phyloP scores from a whole-genome alignment of 768 basidiomycete genomes.

The Steccherinum ochraceum region DNA sequence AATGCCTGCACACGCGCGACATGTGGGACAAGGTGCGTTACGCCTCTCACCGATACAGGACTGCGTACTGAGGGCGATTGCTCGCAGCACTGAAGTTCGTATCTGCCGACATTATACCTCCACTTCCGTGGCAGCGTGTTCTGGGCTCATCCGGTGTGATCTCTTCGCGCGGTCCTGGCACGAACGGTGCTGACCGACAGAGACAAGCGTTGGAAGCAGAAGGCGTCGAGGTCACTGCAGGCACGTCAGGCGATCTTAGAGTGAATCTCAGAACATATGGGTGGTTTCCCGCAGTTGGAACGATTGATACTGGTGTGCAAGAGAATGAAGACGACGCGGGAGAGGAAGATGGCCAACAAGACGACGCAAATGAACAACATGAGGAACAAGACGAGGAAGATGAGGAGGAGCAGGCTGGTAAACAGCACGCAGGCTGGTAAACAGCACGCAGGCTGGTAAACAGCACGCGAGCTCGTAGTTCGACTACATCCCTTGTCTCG shows the following conservation, averaged over 20 bases:
- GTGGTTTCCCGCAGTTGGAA: conserved; percentile 52
- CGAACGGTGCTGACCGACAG: conserved; percentile 72
- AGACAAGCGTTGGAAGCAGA: conserved; percentile 72
- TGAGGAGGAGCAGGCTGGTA: too few relatives aligned
- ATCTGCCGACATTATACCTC: conserved; percentile 48
- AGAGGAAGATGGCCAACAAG: too few relatives aligned
- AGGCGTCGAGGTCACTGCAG: conserved; percentile 66
- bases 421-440: too few relatives aligned
- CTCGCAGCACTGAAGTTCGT: conserved; percentile 73
- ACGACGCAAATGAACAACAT: too few relatives aligned
- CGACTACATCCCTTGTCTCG: too few relatives aligned
- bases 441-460: too few relatives aligned
- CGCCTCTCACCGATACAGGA: background rate
- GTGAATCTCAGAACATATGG: conserved; percentile 55
- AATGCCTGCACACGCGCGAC: conserved; percentile 73
- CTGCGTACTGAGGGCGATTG: background rate
- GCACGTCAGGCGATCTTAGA: conserved; percentile 49
- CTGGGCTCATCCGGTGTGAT: conserved; percentile 64
- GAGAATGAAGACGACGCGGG: too few relatives aligned
- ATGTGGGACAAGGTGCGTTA: conserved; percentile 71
- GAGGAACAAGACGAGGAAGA: too few relatives aligned
- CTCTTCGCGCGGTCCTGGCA: conserved; percentile 81
- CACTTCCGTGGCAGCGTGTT: conserved; percentile 81
- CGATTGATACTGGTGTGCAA: conserved; percentile 15
- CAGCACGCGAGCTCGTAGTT: too few relatives aligned